Conservation (phyloP, 2,329 filamentous ascomycete genomes). For the Penicillium expansum region DNA sequence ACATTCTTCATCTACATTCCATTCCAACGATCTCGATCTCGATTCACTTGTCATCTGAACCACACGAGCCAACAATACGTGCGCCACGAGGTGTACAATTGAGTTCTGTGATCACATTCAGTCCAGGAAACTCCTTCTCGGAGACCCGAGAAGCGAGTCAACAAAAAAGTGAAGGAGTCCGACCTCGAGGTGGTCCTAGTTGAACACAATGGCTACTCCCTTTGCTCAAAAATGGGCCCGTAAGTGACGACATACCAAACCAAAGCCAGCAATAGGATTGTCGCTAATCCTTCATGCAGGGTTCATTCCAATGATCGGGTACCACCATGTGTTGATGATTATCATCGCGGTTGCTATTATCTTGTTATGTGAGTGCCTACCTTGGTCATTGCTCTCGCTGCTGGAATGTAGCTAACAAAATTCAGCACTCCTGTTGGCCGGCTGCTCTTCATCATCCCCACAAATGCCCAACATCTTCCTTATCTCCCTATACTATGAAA, state of each 20-base stretch:
- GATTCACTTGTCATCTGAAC: background rate
- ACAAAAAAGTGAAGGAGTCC: constrained; percentile 14
- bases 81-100: background rate
- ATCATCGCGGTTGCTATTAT: constrained; percentile 92
- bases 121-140: constrained; percentile 37
- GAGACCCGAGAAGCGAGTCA: constrained; percentile 41
- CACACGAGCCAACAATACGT: background rate
- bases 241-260: constrained; percentile 23
- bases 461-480: constrained; percentile 95
- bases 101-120: constrained; percentile 6
- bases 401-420: constrained; percentile 23
- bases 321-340: constrained; percentile 93
- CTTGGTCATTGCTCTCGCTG: background rate
- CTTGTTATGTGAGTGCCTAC: constrained; percentile 73
- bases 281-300: constrained; percentile 37
- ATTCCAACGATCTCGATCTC: constrained; percentile 19
- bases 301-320: constrained; percentile 61
- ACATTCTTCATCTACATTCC: constrained; percentile 32
- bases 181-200: constrained; percentile 10
- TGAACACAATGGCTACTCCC: constrained; percentile 29
- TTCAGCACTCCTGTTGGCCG: constrained; percentile 82
- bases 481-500: constrained; percentile 94
- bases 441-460: constrained; percentile 94
- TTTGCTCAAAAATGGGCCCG: constrained; percentile 37
- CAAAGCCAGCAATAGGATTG: background rate